phyloP scores from a whole-genome alignment of 2,329 filamentous ascomycete genomes.

The Chalaropsis ovoidea region DNA sequence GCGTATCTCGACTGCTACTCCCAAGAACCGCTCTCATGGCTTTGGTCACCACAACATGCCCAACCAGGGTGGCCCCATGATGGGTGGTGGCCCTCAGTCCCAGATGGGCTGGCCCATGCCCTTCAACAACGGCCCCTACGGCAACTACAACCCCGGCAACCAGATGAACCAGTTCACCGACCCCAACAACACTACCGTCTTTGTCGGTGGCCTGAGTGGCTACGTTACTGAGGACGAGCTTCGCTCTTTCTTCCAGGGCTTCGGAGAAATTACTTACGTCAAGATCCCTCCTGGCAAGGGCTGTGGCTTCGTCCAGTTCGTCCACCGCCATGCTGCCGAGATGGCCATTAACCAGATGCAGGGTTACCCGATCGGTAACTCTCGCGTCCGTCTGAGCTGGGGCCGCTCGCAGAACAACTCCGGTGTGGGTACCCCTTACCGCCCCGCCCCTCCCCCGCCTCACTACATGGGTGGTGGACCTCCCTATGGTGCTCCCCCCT shows the following conservation, averaged over 20 bases:
- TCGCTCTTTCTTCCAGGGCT: slow-evolving; percentile 99
- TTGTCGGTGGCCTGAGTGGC: slow-evolving; percentile 90
- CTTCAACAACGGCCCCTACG: slow-evolving; percentile 29
- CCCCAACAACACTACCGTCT: slow-evolving; percentile 98
- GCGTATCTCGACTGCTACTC: slow-evolving; percentile 95
- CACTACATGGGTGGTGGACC: slow-evolving; percentile 44
- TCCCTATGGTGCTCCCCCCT: slow-evolving; percentile 40
- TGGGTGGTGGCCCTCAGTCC: slow-evolving; percentile 37
- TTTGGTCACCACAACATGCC: slow-evolving; percentile 36
- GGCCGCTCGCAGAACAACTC: slow-evolving; percentile 99
- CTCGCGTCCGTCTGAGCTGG: slow-evolving; percentile 93
- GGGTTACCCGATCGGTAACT: slow-evolving; percentile 98
- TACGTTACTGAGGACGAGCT: slow-evolving; percentile 99
- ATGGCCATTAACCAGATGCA: slow-evolving; percentile 99
- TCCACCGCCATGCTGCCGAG: slow-evolving; percentile 95
- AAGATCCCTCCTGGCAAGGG: slow-evolving; percentile 99
- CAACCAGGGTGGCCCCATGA: slow-evolving; percentile 37
- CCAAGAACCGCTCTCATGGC: slow-evolving; percentile 64
- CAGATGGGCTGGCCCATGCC: slow-evolving; percentile 37
- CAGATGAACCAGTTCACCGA: slow-evolving; percentile 99
- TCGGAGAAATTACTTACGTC: slow-evolving; percentile 98
- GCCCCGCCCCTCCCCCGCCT: slow-evolving; percentile 66
- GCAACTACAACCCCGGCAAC: slow-evolving; percentile 41
- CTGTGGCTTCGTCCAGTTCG: slow-evolving; percentile 97
- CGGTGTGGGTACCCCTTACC: slow-evolving; percentile 92